These are phyloP conservation scores for Blumeria hordei DNA, from an alignment of 2,329 filamentous ascomycete species.

Conservation along the genomic window DNA sequence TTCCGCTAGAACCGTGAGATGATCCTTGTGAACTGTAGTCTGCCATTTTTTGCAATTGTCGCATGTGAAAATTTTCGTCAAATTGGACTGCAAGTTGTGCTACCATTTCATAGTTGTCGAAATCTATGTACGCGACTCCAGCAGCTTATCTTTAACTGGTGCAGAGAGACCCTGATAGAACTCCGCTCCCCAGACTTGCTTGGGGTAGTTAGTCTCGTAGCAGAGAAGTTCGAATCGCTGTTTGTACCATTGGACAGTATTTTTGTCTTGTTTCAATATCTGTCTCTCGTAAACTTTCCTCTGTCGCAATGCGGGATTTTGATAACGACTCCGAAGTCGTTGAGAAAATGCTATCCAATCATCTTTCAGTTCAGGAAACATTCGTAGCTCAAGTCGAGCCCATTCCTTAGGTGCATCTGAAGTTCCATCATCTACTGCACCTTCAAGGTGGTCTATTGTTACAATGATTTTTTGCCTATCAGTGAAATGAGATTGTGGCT, in stretches of 20 bases:
- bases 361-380: neutral
- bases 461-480: neutral
- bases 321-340: neutral
- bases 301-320: neutral
- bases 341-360: neutral
- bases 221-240: neutral
- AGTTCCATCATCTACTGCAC: no score
- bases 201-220: neutral
- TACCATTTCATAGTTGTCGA: neutral
- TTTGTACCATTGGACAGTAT: neutral
- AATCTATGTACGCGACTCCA: neutral
- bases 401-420: neutral
- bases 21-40: neutral
- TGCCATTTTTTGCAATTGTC: neutral
- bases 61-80: neutral
- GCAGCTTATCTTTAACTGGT: neutral
- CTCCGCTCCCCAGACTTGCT: neutral
- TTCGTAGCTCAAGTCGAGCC: neutral
- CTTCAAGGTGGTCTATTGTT: neutral
- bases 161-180: neutral
- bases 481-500: neutral
- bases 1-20: no score
- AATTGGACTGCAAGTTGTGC: neutral
- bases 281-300: neutral
- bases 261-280: neutral